Percentiles rank a stretch among this genome's conserved stretches.
These are phyloP conservation scores for Vaccinium myrtillus DNA, from an alignment of 148 eudicot species.

Conservation along the genomic window DNA sequence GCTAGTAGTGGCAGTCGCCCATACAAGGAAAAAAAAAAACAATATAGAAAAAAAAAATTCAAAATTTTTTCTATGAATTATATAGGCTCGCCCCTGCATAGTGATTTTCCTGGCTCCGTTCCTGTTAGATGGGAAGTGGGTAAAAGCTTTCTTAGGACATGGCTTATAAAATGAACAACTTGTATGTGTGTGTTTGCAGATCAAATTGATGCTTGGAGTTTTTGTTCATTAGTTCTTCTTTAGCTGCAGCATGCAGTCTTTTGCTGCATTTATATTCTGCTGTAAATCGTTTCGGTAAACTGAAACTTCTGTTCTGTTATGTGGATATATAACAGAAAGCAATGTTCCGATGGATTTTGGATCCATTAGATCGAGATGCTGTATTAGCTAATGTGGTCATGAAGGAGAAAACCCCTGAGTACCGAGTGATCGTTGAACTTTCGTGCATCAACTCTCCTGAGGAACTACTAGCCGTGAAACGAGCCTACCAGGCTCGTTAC, in stretches of 20 bases:
- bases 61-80: too few species aligned
- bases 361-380: slow-evolving; percentile 74
- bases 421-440: slow-evolving; percentile 54
- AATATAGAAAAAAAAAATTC: too few species aligned
- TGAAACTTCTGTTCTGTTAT: not conserved
- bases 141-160: too few species aligned
- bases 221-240: not conserved
- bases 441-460: slow-evolving; percentile 48
- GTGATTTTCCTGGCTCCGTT: too few species aligned
- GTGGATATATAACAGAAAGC: slow-evolving; percentile 46
- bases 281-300: not conserved
- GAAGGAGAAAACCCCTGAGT: slow-evolving; percentile 38
- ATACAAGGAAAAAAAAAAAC: too few species aligned
- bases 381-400: slow-evolving; percentile 61
- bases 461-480: slow-evolving; percentile 54
- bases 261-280: not conserved
- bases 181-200: not conserved
- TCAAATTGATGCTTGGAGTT: not conserved
- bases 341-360: slow-evolving; percentile 71
- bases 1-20: too few species aligned
- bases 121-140: too few species aligned
- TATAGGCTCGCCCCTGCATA: too few species aligned
- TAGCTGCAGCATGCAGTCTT: not conserved
- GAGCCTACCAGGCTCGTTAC: slow-evolving; percentile 68
- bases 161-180: too few species aligned